These are phyloP conservation scores for Trametes versicolor DNA, from an alignment of 1,284 basidiomycete genomes.

Conservation along the genomic window DNA sequence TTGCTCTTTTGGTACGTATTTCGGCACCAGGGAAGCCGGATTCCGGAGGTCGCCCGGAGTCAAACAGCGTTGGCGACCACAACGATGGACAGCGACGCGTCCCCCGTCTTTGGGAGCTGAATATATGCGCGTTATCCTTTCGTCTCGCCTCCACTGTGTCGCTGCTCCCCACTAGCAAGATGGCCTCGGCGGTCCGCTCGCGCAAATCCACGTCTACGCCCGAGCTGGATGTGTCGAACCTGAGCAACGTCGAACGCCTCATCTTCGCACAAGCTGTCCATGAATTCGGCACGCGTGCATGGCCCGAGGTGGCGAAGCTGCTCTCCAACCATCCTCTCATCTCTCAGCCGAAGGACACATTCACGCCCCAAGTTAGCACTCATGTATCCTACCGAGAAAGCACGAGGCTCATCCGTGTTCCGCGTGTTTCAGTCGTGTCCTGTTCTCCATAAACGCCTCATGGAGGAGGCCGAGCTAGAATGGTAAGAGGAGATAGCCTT, in stretches of 20 bases:
- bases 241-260: conserved; percentile 71
- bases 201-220: conserved; percentile 26
- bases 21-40: background rate
- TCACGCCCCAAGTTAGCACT: conserved; percentile 67
- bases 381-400: conserved; percentile 15
- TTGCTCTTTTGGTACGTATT: background rate
- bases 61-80: conserved; percentile 11
- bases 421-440: conserved; percentile 66
- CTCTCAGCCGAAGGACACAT: conserved; percentile 68
- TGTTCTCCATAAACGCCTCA: conserved; percentile 69
- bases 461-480: conserved; percentile 74
- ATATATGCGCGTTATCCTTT: conserved; percentile 21
- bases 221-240: conserved; percentile 35
- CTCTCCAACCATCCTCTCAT: conserved; percentile 76
- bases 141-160: conserved; percentile 4
- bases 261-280: conserved; percentile 87
- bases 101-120: conserved; percentile 19
- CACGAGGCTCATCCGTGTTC: conserved; percentile 29
- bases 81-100: background rate
- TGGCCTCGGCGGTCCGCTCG: conserved; percentile 25
- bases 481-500: conserved; percentile 54
- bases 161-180: background rate
- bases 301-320: conserved; percentile 73
- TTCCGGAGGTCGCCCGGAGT: background rate
- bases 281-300: conserved; percentile 82